Evolutionary conservation across 441 rosid genomes (phyloP), one percentile per base, ranked within the genome.

Genomic region (Populus hybrid): DNA sequence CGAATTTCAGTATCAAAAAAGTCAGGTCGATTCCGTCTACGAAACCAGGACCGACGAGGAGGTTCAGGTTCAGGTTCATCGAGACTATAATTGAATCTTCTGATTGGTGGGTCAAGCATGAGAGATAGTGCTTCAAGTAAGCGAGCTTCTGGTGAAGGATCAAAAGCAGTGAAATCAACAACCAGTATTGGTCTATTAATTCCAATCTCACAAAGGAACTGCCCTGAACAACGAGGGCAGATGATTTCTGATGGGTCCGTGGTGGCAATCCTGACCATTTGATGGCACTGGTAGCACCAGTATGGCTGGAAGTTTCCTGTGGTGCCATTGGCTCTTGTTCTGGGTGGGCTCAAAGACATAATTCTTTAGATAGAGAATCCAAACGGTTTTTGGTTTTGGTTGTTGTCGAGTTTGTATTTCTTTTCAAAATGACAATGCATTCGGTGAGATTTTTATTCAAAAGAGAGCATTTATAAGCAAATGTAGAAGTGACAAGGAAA

Each of bases 241-340:
- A 35, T 53, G 72, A 86, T 81, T 67, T 84, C 93, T 0, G 89
- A 79, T 8, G 87, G 83, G 72, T 84, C 70, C 2, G 86, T 45
- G 2, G 90, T 26, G 11, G 89, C 88, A 69, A 91, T 79, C 82
- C 90, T 82, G 21, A 91, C 93, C 2, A 81, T 65, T 14, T 88
- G 87, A 74, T 88, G 89, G 82, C 96, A 94, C 3, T 82, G 92
- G 83, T 91, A 90, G 90, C 98, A 94, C 98, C 97, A 90, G 77
- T 90, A 93, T 29, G 84, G 88, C 78, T 80, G 92, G 74, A 68
- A 78, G 59, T 75, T 80, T 69, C 85, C 71, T 45, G 63, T 26
- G 70, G 79, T 65, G 59, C 45, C 85, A 28, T 78, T 23, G 75
- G 63, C 65, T 73, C 80, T 80, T 16, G 38, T 73, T 50, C 86